Evolutionary conservation across 2,329 filamentous ascomycete genomes (phyloP).

Genomic region (Claviceps digitariae): DNA sequence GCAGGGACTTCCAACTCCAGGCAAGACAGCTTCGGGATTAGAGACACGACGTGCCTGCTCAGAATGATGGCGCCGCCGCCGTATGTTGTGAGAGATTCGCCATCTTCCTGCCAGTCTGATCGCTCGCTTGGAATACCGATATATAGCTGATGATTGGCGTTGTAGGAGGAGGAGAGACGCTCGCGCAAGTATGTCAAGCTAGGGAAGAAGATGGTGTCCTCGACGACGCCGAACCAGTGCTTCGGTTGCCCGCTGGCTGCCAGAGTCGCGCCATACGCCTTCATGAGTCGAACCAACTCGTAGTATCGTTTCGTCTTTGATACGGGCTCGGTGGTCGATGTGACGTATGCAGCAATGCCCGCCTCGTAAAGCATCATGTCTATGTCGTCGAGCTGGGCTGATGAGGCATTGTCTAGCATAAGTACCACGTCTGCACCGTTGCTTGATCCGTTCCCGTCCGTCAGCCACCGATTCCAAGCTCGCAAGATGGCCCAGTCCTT

Average conservation of each 20-base stretch:
- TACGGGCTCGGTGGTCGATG: conserved; percentile 16
- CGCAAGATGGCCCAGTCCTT: conserved; percentile 25
- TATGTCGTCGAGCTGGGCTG: conserved; percentile 19
- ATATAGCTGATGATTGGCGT: conserved; percentile 21
- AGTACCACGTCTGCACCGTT: conserved; percentile 31
- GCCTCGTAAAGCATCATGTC: conserved; percentile 17
- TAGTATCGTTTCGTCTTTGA: conserved; percentile 23
- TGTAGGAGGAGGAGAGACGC: conserved; percentile 21
- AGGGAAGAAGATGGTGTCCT: conserved; percentile 34
- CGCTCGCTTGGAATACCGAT: conserved; percentile 30
- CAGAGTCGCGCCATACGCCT: conserved; percentile 19
- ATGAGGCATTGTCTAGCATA: conserved; percentile 24
- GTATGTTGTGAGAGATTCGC: conserved; percentile 23
- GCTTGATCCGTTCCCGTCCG: conserved; percentile 23
- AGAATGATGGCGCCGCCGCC: conserved; percentile 33
- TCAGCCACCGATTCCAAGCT: conserved; percentile 33
- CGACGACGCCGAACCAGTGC: conserved; percentile 29
- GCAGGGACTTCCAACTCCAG: conserved; percentile 12
- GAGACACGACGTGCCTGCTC: conserved; percentile 20
- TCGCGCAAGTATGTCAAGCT: conserved; percentile 25
- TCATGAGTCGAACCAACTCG: conserved; percentile 23
- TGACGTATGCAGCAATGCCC: conserved; percentile 27
- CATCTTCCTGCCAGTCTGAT: conserved; percentile 27
- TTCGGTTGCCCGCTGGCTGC: conserved; percentile 23
- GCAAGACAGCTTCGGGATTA: conserved; percentile 25